phyloP scores from a whole-genome alignment of 2,329 filamentous ascomycete species.

The Bipolaris cookei region DNA sequence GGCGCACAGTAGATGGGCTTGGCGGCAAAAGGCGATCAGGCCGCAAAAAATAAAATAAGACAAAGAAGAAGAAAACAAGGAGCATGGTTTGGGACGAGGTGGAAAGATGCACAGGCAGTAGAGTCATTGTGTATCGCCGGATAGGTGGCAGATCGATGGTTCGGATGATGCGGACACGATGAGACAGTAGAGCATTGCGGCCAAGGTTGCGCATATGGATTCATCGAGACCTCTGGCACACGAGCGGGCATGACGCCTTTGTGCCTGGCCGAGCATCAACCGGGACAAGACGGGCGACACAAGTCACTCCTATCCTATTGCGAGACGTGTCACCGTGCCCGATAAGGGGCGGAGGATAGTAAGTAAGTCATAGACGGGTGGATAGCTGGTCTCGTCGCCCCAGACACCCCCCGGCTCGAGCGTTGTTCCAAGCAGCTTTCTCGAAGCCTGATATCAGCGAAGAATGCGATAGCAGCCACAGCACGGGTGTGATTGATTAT shows the following conservation, averaged over 20 bases:
- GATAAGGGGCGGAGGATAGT: conserved; percentile 11
- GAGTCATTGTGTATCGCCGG: conserved; percentile 16
- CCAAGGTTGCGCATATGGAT: conserved; percentile 2
- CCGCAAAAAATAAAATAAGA: conserved; percentile 17
- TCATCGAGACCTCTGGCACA: conserved; percentile 12
- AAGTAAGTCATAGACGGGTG: too few relatives aligned
- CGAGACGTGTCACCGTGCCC: conserved; percentile 32
- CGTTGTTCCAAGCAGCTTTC: conserved; percentile 37
- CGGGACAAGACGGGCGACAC: conserved; percentile 17
- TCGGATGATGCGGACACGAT: conserved; percentile 23
- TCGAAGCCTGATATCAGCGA: conserved; percentile 32
- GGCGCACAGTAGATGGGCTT: conserved; percentile 18
- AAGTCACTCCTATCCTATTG: conserved; percentile 22
- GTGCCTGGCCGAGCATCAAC: conserved; percentile 21
- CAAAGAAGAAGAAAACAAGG: background rate
- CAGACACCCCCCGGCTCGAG: conserved; percentile 31
- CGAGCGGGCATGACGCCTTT: background rate
- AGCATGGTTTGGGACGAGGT: conserved; percentile 1
- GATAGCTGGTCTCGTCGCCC: conserved; percentile 14
- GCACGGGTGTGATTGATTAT: conserved; percentile 4
- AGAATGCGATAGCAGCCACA: conserved; percentile 15
- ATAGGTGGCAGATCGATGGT: conserved; percentile 24
- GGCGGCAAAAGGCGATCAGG: conserved; percentile 25
- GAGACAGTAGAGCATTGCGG: conserved; percentile 20
- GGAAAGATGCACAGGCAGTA: conserved; percentile 6